Conservation (phyloP, 345 rosid species). For the Trapa incisa region DNA sequence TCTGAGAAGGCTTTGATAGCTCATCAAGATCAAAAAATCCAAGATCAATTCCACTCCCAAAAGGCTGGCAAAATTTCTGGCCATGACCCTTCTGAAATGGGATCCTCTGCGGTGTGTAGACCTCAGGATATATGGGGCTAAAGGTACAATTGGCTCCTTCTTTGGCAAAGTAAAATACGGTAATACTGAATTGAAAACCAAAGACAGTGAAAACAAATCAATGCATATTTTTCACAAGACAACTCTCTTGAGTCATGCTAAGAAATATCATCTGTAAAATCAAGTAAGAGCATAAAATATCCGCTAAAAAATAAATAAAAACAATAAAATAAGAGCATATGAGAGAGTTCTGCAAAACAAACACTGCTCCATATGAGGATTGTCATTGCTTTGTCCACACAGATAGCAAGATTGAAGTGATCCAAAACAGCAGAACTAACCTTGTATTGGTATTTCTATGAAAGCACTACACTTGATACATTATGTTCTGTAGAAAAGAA, state of each 20-base stretch:
- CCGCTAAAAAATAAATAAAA: no score
- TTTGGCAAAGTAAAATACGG: conserved; percentile 32
- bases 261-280: not conserved
- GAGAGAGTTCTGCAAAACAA: no score
- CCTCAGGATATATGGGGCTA: conserved; percentile 20
- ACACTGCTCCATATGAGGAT: not conserved
- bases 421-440: not conserved
- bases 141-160: conserved; percentile 30
- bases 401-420: not conserved
- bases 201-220: not conserved
- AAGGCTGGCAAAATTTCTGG: conserved; percentile 29
- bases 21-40: conserved; percentile 24
- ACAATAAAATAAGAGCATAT: not conserved
- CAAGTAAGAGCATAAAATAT: no score
- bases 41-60: conserved; percentile 34
- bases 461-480: not conserved
- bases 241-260: not conserved
- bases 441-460: not conserved
- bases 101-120: conserved; percentile 16
- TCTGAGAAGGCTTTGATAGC: conserved; percentile 19
- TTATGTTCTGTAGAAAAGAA: not conserved
- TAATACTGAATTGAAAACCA: conserved; percentile 18
- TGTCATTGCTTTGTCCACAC: not conserved
- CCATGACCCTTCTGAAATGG: conserved; percentile 30
- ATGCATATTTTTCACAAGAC: not conserved